phyloP scores from a whole-genome alignment of 257 asterid genomes.

The Schizonepeta tenuifolia region DNA sequence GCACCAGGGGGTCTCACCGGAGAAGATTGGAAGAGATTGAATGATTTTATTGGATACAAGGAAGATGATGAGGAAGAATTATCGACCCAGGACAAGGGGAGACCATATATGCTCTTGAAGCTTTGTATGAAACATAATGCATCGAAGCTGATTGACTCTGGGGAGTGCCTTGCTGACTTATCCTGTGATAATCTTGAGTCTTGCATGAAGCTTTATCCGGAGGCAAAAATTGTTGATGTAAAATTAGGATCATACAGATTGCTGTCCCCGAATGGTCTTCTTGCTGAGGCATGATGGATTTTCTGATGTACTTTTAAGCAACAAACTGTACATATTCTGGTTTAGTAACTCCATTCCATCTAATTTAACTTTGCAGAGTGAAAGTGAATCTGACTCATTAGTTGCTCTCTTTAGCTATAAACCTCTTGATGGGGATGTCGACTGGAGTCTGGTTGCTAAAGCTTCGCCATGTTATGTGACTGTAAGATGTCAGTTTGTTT shows the following conservation, averaged over 20 bases:
- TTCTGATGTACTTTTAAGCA: constrained; percentile 23
- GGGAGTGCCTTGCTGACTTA: constrained; percentile 86
- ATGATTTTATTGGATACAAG: constrained; percentile 84
- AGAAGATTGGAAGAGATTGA: constrained; percentile 95
- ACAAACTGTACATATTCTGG: constrained; percentile 5
- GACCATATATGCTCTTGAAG: constrained; percentile 69
- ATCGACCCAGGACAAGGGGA: constrained; percentile 50
- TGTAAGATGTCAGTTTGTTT: constrained; percentile 51
- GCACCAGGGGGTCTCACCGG: constrained; percentile 76
- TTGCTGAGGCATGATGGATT: constrained; percentile 70
- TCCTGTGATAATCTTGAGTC: constrained; percentile 94
- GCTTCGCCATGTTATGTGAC: constrained; percentile 98
- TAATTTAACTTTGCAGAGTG: constrained; percentile 70
- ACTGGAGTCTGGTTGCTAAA: constrained; percentile 93
- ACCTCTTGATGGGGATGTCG: constrained; percentile 82
- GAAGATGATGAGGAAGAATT: constrained; percentile 69
- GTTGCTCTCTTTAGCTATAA: constrained; percentile 87
- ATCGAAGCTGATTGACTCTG: constrained; percentile 72
- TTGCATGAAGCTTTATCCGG: constrained; percentile 68
- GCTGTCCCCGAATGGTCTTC: constrained; percentile 89
- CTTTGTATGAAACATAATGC: constrained; percentile 98
- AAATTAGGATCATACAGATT: constrained; percentile 93
- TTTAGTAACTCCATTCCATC: constrained; percentile 19
- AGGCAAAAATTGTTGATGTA: constrained; percentile 72
- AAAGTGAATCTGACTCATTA: constrained; percentile 72